Conservation (phyloP, 2,329 filamentous ascomycete species). For the Ambrosiella xylebori region DNA sequence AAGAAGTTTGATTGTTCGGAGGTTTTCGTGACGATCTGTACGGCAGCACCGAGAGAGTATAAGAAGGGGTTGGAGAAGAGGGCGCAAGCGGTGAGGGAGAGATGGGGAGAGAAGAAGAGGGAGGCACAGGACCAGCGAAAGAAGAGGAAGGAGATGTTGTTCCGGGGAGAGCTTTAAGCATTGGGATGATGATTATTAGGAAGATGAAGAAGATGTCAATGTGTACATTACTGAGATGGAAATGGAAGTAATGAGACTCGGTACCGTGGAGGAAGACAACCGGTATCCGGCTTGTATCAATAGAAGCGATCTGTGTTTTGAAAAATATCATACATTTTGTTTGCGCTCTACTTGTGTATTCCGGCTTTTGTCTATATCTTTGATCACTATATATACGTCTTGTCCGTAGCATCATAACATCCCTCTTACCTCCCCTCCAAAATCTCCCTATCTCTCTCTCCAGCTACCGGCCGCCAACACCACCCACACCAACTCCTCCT, state of each 20-base stretch:
- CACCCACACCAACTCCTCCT: conserved; percentile 80
- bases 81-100: conserved; percentile 30
- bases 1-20: conserved; percentile 37
- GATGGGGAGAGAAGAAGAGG: conserved; percentile 39
- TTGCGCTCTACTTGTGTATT: background rate
- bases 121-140: conserved; percentile 37
- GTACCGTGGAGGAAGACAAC: background rate
- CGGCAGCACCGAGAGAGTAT: conserved; percentile 32
- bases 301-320: background rate
- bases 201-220: background rate
- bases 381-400: background rate
- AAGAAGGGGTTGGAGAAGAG: conserved; percentile 27
- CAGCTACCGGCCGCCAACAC: conserved; percentile 63
- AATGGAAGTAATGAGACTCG: background rate
- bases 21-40: conserved; percentile 41
- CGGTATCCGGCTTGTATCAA: background rate
- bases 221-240: background rate
- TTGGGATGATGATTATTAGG: background rate
- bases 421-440: background rate
- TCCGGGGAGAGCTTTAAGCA: conserved; percentile 31
- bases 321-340: background rate
- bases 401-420: background rate
- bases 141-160: conserved; percentile 35
- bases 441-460: conserved; percentile 26
- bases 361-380: background rate